A percentile compares a stretch with the other conserved stretches of the same genome.
Evolutionary conservation across 768 basidiomycete genomes (phyloP).

Genomic region (Pleurotus eryngii): DNA sequence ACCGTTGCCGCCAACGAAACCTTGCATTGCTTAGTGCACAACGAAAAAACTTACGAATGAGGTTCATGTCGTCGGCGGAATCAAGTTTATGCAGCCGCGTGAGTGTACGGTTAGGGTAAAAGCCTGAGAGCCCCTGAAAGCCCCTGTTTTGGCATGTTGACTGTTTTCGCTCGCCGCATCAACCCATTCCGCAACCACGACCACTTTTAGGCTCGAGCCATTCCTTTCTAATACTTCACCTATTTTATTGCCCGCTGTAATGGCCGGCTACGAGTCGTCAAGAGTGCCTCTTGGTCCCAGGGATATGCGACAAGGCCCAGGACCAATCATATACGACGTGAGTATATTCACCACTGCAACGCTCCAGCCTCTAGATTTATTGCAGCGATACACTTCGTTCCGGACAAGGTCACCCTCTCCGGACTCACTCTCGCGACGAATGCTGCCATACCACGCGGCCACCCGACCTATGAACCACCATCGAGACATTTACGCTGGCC

Average conservation of each 20-base stretch:
- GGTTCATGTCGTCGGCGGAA: too few relatives aligned
- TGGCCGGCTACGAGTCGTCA: slow-evolving; percentile 2
- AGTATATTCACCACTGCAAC: not conserved
- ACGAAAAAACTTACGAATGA: too few relatives aligned
- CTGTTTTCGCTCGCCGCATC: too few relatives aligned
- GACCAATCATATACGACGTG: not conserved
- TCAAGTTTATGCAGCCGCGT: too few relatives aligned
- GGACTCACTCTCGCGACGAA: slow-evolving; percentile 3
- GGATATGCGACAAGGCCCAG: not conserved
- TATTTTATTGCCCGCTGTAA: not conserved
- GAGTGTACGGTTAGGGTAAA: too few relatives aligned
- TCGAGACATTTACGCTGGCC: slow-evolving; percentile 34
- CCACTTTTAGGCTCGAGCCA: too few relatives aligned
- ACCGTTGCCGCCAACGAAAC: too few relatives aligned
- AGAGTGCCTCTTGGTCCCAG: not conserved
- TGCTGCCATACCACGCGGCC: not conserved
- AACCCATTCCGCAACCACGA: too few relatives aligned
- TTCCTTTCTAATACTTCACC: too few relatives aligned
- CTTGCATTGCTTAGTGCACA: too few relatives aligned
- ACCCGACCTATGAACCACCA: not conserved
- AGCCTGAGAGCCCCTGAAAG: too few relatives aligned
- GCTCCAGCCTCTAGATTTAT: not conserved
- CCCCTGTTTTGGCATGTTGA: too few relatives aligned
- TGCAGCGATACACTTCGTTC: slow-evolving; percentile 1
- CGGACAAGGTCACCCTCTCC: slow-evolving; percentile 5